Evolutionary conservation across 805 yeast species (phyloP).

Genomic region (Candida ortonii): DNA sequence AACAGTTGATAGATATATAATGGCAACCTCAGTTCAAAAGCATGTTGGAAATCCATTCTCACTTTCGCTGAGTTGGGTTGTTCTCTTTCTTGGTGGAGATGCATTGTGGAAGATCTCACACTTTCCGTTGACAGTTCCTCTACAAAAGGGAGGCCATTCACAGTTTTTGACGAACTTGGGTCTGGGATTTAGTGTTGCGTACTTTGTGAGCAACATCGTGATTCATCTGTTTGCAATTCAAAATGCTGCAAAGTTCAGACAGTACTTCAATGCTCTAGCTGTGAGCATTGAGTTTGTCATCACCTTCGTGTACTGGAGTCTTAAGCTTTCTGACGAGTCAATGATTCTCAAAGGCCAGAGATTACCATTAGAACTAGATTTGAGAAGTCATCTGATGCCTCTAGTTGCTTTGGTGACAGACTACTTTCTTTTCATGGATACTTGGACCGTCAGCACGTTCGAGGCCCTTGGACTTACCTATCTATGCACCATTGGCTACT

Average conservation of each 20-base stretch:
- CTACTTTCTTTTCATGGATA: slow-evolving; percentile 50
- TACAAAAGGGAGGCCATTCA: slow-evolving; percentile 60
- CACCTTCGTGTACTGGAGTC: slow-evolving; percentile 65
- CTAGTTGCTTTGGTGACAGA: slow-evolving; percentile 49
- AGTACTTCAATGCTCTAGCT: slow-evolving; percentile 49
- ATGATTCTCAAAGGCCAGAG: slow-evolving; percentile 42
- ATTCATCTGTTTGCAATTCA: slow-evolving; percentile 35
- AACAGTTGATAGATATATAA: slow-evolving; percentile 2
- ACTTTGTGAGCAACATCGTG: slow-evolving; percentile 38
- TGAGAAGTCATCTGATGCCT: slow-evolving; percentile 61
- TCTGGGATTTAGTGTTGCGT: slow-evolving; percentile 44
- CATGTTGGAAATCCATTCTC: slow-evolving; percentile 15
- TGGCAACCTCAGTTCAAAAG: slow-evolving; percentile 6
- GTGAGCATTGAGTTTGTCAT: slow-evolving; percentile 61
- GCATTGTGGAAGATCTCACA: slow-evolving; percentile 15
- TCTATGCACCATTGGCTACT: slow-evolving; percentile 46
- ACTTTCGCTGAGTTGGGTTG: slow-evolving; percentile 15
- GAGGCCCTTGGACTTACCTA: slow-evolving; percentile 41
- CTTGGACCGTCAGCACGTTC: slow-evolving; percentile 35
- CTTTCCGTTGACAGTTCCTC: slow-evolving; percentile 44
- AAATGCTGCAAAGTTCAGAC: slow-evolving; percentile 29
- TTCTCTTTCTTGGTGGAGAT: slow-evolving; percentile 10
- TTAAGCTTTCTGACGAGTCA: slow-evolving; percentile 49
- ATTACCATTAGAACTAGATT: slow-evolving; percentile 51
- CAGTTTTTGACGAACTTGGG: slow-evolving; percentile 74